Conservation (phyloP, 2,329 filamentous ascomycete genomes). For the Anisogramma anomala region DNA sequence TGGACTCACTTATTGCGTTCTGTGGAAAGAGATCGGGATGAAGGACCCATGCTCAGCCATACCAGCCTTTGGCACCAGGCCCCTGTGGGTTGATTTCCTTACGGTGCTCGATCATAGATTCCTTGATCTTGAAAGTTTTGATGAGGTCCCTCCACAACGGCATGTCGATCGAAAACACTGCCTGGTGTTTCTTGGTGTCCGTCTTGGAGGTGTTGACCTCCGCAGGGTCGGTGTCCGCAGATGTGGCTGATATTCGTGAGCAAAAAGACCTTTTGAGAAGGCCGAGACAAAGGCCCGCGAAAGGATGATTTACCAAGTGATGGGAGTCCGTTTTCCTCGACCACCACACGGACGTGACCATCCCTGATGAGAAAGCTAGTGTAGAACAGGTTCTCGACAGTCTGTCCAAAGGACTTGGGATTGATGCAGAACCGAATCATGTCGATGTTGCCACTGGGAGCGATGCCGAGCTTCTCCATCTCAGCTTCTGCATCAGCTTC, state of each 20-base stretch:
- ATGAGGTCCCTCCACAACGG: constrained; percentile 71
- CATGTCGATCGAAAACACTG: constrained; percentile 81
- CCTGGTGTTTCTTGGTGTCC: constrained; percentile 62
- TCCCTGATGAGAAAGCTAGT: constrained; percentile 89
- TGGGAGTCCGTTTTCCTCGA: constrained; percentile 65
- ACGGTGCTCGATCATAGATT: constrained; percentile 77
- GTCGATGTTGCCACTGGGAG: constrained; percentile 58
- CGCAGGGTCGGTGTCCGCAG: constrained; percentile 23
- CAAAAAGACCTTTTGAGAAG: neutral
- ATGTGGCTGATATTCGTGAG: neutral
- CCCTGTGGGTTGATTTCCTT: constrained; percentile 42
- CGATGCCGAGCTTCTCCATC: constrained; percentile 55
- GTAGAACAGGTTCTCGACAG: constrained; percentile 94
- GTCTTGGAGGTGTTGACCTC: constrained; percentile 32
- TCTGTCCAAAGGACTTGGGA: constrained; percentile 82
- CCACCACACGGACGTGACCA: constrained; percentile 61
- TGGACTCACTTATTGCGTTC: no score
- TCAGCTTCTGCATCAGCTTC: constrained; percentile 37
- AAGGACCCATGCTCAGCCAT: constrained; percentile 36
- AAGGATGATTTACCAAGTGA: constrained; percentile 54
- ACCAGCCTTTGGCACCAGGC: constrained; percentile 53
- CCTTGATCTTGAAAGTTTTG: constrained; percentile 60
- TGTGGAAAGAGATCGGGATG: no score
- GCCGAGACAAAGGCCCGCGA: neutral
- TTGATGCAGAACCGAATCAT: constrained; percentile 85